Conservation (phyloP, 371 early-diverging fungal species). For the Nematocida homosporus region DNA sequence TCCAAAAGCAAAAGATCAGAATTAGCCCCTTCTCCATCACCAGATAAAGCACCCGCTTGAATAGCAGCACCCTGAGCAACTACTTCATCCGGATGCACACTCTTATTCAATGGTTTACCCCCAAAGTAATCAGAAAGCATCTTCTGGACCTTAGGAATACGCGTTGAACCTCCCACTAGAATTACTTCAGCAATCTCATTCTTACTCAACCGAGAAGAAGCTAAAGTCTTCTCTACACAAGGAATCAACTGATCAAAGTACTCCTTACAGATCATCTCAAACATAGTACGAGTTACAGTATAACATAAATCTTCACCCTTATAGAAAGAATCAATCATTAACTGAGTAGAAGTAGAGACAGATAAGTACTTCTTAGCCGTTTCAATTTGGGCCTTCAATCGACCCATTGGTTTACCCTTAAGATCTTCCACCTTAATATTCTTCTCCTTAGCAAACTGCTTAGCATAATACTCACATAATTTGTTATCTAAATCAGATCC, state of each 20-base stretch:
- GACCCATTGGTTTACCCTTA: slow-evolving; percentile 72
- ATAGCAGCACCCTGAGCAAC: slow-evolving; percentile 95
- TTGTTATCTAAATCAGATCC: slow-evolving; percentile 68
- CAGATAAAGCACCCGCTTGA: slow-evolving; percentile 83
- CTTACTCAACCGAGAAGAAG: slow-evolving; percentile 40
- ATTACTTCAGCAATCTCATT: slow-evolving; percentile 82
- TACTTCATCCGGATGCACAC: slow-evolving; percentile 94
- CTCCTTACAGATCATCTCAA: slow-evolving; percentile 87
- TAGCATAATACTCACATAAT: slow-evolving; percentile 60
- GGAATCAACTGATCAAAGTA: slow-evolving; percentile 85
- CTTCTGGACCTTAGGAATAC: slow-evolving; percentile 98
- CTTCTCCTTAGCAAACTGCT: slow-evolving; percentile 52
- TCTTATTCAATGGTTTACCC: slow-evolving; percentile 88
- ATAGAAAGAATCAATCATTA: slow-evolving; percentile 76
- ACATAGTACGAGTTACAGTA: slow-evolving; percentile 86
- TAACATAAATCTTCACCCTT: slow-evolving; percentile 77
- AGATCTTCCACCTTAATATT: slow-evolving; percentile 43
- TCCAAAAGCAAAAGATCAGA: slow-evolving; percentile 71
- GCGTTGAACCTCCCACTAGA: slow-evolving; percentile 96
- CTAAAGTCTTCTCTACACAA: slow-evolving; percentile 84
- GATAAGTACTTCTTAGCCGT: slow-evolving; percentile 86
- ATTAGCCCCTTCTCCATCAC: slow-evolving; percentile 69
- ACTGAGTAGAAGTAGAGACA: slow-evolving; percentile 77
- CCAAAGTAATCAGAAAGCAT: slow-evolving; percentile 90
- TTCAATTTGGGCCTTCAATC: slow-evolving; percentile 79